Evolutionary conservation across 1,139 yeast species (phyloP).

Genomic region (Geotrichum bryndzae): DNA sequence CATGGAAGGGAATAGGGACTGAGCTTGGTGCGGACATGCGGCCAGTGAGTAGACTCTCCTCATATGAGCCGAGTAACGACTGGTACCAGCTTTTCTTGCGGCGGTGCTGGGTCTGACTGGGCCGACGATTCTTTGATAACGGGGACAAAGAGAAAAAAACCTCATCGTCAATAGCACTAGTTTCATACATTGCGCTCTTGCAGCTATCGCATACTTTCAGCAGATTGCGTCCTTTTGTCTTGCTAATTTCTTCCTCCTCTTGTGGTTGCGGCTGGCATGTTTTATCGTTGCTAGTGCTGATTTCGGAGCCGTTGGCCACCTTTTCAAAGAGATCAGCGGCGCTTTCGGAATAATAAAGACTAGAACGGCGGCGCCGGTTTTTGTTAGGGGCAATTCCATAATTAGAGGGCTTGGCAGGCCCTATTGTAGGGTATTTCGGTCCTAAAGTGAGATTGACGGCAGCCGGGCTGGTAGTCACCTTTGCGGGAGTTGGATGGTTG

Average conservation of each 20-base stretch:
- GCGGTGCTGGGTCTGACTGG: conserved; percentile 20
- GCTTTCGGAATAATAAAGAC: conserved; percentile 19
- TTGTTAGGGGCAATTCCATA: background rate
- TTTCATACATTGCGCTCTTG: conserved; percentile 1
- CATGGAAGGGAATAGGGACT: conserved; percentile 30
- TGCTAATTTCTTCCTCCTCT: background rate
- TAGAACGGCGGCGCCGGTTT: conserved; percentile 19
- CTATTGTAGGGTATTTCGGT: background rate
- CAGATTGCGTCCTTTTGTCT: background rate
- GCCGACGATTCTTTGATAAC: conserved; percentile 6
- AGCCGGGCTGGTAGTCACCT: background rate
- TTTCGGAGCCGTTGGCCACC: too few relatives aligned
- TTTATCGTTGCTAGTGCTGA: background rate
- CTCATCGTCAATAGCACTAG: background rate
- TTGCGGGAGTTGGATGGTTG: background rate
- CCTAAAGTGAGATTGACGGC: background rate
- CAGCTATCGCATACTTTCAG: background rate
- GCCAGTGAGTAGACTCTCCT: conserved; percentile 34
- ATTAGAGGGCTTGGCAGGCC: background rate
- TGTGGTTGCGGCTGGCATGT: background rate
- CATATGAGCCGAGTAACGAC: conserved; percentile 35
- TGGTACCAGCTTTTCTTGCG: conserved; percentile 13
- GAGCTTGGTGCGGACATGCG: conserved; percentile 35
- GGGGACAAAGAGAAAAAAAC: background rate
- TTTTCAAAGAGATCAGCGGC: conserved; percentile 4